phyloP scores from a whole-genome alignment of 345 rosid species.

The Citrus maxima region DNA sequence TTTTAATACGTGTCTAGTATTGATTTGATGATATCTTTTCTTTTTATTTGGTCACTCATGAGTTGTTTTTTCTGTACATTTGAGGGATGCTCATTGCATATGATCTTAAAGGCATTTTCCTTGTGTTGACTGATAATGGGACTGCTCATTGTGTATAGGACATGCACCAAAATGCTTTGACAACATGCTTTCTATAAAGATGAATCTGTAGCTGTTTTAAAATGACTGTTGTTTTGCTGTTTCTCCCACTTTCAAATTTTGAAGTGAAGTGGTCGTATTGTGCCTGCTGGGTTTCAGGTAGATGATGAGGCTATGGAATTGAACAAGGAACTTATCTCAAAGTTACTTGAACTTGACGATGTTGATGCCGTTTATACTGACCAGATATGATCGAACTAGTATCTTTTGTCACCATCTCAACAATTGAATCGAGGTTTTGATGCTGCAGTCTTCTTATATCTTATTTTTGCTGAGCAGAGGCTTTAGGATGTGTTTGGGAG shows the following conservation, averaged over 20 bases:
- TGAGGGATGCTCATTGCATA: not conserved
- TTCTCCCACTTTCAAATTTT: not conserved
- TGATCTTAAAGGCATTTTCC: not conserved
- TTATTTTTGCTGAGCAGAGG: not conserved
- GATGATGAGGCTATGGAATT: conserved; percentile 91
- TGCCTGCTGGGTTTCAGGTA: conserved; percentile 44
- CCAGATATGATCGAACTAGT: conserved; percentile 46
- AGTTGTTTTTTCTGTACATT: not conserved
- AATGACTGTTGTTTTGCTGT: not conserved
- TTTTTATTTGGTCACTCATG: not conserved
- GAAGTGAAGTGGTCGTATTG: not conserved
- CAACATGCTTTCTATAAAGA: not conserved
- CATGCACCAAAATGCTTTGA: not conserved
- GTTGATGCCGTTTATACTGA: conserved; percentile 89
- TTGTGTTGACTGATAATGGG: not conserved
- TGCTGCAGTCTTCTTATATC: not conserved
- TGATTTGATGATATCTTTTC: not conserved
- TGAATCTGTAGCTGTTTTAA: not conserved
- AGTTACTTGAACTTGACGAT: conserved; percentile 85
- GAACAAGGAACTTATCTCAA: conserved; percentile 79
- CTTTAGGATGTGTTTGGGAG: no score
- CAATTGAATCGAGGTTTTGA: conserved; percentile 6
- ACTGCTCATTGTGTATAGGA: not conserved
- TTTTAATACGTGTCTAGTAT: conserved; percentile 10
- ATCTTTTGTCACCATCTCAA: not conserved